phyloP scores from a whole-genome alignment of 1,139 yeast genomes.

The Eremothecium cymbalariae region DNA sequence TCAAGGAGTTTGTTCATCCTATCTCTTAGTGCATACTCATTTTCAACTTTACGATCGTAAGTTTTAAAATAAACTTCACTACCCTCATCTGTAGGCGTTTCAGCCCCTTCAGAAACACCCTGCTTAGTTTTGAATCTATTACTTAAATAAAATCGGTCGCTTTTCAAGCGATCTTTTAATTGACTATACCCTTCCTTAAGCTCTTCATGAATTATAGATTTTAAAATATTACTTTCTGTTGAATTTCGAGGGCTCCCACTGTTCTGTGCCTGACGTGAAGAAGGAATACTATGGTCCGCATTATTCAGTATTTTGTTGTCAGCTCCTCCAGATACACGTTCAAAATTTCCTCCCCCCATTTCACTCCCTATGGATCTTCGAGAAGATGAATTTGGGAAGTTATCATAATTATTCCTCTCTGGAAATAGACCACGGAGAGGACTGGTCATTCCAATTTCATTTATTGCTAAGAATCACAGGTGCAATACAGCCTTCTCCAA shows the following conservation, averaged over 20 bases:
- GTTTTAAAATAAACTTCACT: constrained; percentile 18
- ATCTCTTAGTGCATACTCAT: constrained; percentile 22
- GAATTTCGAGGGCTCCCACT: too few relatives aligned
- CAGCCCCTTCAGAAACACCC: constrained; percentile 7
- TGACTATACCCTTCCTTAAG: constrained; percentile 16
- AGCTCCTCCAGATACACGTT: too few relatives aligned
- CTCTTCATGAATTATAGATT: constrained; percentile 18
- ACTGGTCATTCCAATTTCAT: too few relatives aligned
- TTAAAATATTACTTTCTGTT: constrained; percentile 14
- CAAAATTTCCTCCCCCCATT: too few relatives aligned
- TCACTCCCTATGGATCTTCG: too few relatives aligned
- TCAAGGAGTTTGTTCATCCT: constrained; percentile 19
- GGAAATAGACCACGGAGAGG: constrained; percentile 18
- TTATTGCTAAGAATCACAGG: neutral
- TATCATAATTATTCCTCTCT: constrained; percentile 16
- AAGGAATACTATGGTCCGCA: too few relatives aligned
- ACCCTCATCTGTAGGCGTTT: neutral
- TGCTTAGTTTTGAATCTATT: constrained; percentile 10
- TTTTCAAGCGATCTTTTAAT: constrained; percentile 16
- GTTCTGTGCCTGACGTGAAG: too few relatives aligned
- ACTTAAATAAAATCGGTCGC: constrained; percentile 20
- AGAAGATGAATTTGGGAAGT: too few relatives aligned
- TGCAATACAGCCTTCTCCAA: neutral
- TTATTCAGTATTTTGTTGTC: too few relatives aligned
- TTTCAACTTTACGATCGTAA: constrained; percentile 19